Evolutionary conservation across 2,329 filamentous ascomycete genomes (phyloP).

Genomic region (Diaporthe citriasiana): DNA sequence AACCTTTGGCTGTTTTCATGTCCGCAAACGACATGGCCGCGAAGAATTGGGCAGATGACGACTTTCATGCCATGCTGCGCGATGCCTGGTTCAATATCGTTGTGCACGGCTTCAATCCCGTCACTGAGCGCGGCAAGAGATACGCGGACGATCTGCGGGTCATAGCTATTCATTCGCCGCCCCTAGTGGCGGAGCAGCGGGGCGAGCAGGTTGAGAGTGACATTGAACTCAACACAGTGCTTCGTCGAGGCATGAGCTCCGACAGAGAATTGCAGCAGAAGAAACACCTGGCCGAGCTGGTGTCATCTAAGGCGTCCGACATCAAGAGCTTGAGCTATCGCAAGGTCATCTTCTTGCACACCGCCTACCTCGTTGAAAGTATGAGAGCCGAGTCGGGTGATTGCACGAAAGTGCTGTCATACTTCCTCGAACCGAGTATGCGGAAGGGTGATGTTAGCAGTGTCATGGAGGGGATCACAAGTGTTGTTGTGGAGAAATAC

Average conservation of each 20-base stretch:
- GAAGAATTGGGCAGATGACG: slow-evolving; percentile 69
- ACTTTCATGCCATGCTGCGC: slow-evolving; percentile 80
- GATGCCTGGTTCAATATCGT: slow-evolving; percentile 99
- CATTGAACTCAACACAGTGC: slow-evolving; percentile 94
- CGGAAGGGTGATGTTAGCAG: slow-evolving; percentile 73
- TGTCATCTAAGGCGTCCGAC: slow-evolving; percentile 83
- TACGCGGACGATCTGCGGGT: slow-evolving; percentile 83
- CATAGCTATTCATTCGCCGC: slow-evolving; percentile 88
- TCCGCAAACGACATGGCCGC: slow-evolving; percentile 72
- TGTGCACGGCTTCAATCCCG: slow-evolving; percentile 88
- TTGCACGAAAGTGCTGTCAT: slow-evolving; percentile 89
- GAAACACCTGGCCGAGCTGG: slow-evolving; percentile 78
- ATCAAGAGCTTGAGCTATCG: slow-evolving; percentile 88
- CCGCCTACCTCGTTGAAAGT: slow-evolving; percentile 90
- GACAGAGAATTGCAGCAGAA: slow-evolving; percentile 87
- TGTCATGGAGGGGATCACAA: slow-evolving; percentile 74
- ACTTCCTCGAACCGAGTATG: slow-evolving; percentile 95
- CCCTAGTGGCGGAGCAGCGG: slow-evolving; percentile 88
- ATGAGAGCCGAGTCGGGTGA: slow-evolving; percentile 88
- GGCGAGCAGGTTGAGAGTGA: slow-evolving; percentile 94
- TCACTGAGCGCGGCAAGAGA: slow-evolving; percentile 79
- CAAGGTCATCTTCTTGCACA: slow-evolving; percentile 92
- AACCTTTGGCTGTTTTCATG: slow-evolving; percentile 88
- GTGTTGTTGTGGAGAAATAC: slow-evolving; percentile 84
- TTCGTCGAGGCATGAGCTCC: slow-evolving; percentile 86